Percentiles rank a stretch among this genome's conserved stretches.
phyloP scores from a whole-genome alignment of 257 asterid genomes.

The Anisodus tanguticus region DNA sequence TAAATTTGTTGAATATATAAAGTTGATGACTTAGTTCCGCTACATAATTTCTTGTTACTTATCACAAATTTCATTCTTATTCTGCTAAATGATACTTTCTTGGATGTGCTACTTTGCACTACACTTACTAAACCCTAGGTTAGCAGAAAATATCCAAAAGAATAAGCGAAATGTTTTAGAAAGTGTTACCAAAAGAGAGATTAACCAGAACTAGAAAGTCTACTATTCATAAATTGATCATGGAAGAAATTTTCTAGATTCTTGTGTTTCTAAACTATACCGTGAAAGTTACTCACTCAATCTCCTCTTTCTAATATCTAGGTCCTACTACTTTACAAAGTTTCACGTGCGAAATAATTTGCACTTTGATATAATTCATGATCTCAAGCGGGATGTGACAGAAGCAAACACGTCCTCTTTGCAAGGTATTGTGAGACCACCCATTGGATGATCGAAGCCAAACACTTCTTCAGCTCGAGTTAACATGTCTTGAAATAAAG shows the following conservation, averaged over 20 bases:
- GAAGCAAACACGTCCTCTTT: not conserved
- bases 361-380: not conserved
- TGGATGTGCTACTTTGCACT: not conserved
- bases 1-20: no score
- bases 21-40: no score
- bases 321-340: not conserved
- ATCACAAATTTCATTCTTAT: not conserved
- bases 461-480: not conserved
- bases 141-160: no score
- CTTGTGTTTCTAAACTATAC: not conserved
- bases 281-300: not conserved
- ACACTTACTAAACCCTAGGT: no score
- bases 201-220: not conserved
- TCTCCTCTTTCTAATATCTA: not conserved
- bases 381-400: not conserved
- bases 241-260: not conserved
- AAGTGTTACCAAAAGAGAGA: not conserved
- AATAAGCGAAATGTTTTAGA: not conserved
- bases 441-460: not conserved
- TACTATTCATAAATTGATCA: not conserved
- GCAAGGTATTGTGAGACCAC: not conserved
- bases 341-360: not conserved
- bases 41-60: not conserved
- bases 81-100: not conserved
- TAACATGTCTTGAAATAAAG: not conserved